Conservation (phyloP, 2,329 filamentous ascomycete species). For the Paracorniculantispora psalliotae region DNA sequence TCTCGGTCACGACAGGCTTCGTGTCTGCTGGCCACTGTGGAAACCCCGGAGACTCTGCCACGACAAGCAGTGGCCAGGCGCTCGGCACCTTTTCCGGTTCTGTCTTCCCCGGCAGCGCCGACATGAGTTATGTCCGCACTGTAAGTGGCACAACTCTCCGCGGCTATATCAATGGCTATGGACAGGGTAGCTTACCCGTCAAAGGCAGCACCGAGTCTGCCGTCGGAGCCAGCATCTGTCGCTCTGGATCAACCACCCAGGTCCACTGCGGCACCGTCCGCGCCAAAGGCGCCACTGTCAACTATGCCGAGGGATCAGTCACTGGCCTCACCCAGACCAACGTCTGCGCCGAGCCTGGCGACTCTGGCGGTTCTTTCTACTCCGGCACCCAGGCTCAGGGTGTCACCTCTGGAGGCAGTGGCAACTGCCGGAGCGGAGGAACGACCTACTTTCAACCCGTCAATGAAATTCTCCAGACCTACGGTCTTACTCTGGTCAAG, state of each 20-base stretch:
- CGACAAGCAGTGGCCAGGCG: slow-evolving; percentile 26
- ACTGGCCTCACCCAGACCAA: slow-evolving; percentile 36
- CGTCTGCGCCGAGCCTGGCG: slow-evolving; percentile 37
- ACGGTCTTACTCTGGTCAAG: slow-evolving; percentile 27
- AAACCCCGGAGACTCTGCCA: slow-evolving; percentile 24
- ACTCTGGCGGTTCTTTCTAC: slow-evolving; percentile 37
- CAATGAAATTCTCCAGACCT: slow-evolving; percentile 35
- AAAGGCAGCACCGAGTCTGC: slow-evolving; percentile 33
- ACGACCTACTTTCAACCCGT: slow-evolving; percentile 38
- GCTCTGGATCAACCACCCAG: slow-evolving; percentile 37
- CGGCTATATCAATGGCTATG: slow-evolving; percentile 31
- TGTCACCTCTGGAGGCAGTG: slow-evolving; percentile 37
- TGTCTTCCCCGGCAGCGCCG: slow-evolving; percentile 34
- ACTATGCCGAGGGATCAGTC: slow-evolving; percentile 34
- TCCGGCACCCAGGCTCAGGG: slow-evolving; percentile 36
- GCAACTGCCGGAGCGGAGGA: slow-evolving; percentile 32
- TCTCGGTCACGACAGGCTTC: slow-evolving; percentile 36
- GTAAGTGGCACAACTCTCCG: slow-evolving; percentile 30
- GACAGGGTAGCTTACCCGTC: slow-evolving; percentile 26
- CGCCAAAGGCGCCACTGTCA: slow-evolving; percentile 30
- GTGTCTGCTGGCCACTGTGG: slow-evolving; percentile 38
- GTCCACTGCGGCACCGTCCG: slow-evolving; percentile 34
- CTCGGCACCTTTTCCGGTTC: slow-evolving; percentile 33
- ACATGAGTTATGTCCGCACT: slow-evolving; percentile 34
- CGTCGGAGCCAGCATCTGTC: slow-evolving; percentile 34